A percentile compares a stretch with the other conserved stretches of the same genome.
Evolutionary conservation across 1,284 basidiomycete genomes (phyloP).

Genomic region (Leccinum subatratum): DNA sequence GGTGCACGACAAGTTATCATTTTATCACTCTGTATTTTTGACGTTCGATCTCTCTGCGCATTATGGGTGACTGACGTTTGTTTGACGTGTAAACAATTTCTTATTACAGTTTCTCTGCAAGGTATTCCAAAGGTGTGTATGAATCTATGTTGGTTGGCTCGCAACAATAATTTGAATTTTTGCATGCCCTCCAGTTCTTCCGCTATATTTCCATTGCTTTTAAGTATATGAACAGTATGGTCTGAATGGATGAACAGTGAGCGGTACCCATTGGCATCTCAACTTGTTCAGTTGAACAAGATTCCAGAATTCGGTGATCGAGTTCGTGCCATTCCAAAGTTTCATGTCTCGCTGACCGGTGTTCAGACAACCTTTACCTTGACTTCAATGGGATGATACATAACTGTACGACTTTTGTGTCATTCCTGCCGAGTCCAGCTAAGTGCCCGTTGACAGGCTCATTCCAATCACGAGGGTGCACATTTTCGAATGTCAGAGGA

Average conservation of each 20-base stretch:
- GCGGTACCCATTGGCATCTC: constrained; percentile 96
- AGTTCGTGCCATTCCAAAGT: constrained; percentile 1
- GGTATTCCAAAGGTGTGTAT: no score
- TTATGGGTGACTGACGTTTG: no score
- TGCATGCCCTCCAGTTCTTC: no score
- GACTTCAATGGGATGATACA: constrained; percentile 99
- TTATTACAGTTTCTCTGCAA: no score
- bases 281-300: constrained; percentile 94
- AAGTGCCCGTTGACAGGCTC: constrained; percentile 52
- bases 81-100: no score
- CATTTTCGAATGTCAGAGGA: constrained; percentile 95
- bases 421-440: neutral
- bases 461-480: constrained; percentile 91
- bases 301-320: constrained; percentile 85
- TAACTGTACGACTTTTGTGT: constrained; percentile 60
- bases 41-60: no score
- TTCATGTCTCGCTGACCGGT: constrained; percentile 13
- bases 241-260: constrained; percentile 53
- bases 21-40: no score
- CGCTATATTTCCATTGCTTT: no score
- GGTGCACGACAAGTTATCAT: no score
- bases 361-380: constrained; percentile 79
- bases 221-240: no score
- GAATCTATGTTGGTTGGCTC: no score
- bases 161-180: no score